Evolutionary conservation across 306 rosid genomes (phyloP).

Genomic region (Cucumis sativus): Cucumber_9930_V3 NC_026655.2:4957001-4957500

Average conservation of each 20-base stretch:
- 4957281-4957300: background rate
- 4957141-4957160: no score
- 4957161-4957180: background rate
- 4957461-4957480: background rate
- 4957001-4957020: conserved; percentile 3
- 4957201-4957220: no score
- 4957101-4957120: background rate
- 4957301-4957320: background rate
- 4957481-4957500: background rate
- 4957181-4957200: background rate
- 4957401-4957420: background rate
- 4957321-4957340: background rate
- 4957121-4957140: background rate
- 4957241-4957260: background rate
- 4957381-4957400: background rate
- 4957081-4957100: background rate
- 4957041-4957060: conserved; percentile 4
- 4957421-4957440: background rate
- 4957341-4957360: background rate
- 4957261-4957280: background rate
- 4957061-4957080: background rate
- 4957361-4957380: background rate
- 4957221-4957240: background rate
- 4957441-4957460: background rate
- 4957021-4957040: conserved; percentile 8